Percentiles rank a stretch among this genome's conserved stretches.
These are phyloP conservation scores for Pisolithus microcarpus DNA, from an alignment of 768 basidiomycete genomes.

Conservation along the genomic window DNA sequence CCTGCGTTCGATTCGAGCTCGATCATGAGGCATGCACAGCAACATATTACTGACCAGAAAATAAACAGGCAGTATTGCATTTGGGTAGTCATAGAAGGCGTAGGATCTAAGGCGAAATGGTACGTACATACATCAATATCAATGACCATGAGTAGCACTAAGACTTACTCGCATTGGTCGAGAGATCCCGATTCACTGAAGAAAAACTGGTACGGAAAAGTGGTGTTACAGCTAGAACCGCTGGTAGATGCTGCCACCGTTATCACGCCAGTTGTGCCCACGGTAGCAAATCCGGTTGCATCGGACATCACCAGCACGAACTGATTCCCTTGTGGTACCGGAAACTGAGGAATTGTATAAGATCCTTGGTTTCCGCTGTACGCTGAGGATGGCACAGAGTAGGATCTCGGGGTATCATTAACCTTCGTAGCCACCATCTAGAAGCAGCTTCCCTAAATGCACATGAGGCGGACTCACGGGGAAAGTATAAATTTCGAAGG, in stretches of 20 bases:
- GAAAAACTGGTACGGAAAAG: slow-evolving; percentile 38
- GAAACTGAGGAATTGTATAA: slow-evolving; percentile 39
- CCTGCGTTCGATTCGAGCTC: slow-evolving; percentile 32
- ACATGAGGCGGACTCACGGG: slow-evolving; percentile 35
- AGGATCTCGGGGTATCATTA: slow-evolving; percentile 47
- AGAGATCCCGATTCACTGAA: slow-evolving; percentile 41
- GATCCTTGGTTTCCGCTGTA: slow-evolving; percentile 49
- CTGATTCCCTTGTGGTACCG: slow-evolving; percentile 30
- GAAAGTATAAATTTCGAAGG: slow-evolving; percentile 41
- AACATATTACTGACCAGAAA: slow-evolving; percentile 36
- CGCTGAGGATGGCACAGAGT: slow-evolving; percentile 47
- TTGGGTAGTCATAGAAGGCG: slow-evolving; percentile 35
- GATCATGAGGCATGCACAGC: background rate
- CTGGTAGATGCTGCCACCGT: slow-evolving; percentile 42
- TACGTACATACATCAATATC: background rate
- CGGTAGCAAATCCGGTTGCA: slow-evolving; percentile 56
- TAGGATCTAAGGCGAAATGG: slow-evolving; percentile 33
- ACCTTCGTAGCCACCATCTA: slow-evolving; percentile 27
- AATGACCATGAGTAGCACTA: background rate
- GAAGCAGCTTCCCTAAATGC: background rate
- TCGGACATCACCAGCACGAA: slow-evolving; percentile 69
- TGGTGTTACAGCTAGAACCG: slow-evolving; percentile 40
- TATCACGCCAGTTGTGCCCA: slow-evolving; percentile 47
- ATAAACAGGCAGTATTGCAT: slow-evolving; percentile 45
- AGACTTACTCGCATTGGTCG: slow-evolving; percentile 49